Percentiles rank a stretch among this genome's conserved stretches.
phyloP scores from a whole-genome alignment of 257 asterid species.

The Rauvolfia tetraphylla region DNA sequence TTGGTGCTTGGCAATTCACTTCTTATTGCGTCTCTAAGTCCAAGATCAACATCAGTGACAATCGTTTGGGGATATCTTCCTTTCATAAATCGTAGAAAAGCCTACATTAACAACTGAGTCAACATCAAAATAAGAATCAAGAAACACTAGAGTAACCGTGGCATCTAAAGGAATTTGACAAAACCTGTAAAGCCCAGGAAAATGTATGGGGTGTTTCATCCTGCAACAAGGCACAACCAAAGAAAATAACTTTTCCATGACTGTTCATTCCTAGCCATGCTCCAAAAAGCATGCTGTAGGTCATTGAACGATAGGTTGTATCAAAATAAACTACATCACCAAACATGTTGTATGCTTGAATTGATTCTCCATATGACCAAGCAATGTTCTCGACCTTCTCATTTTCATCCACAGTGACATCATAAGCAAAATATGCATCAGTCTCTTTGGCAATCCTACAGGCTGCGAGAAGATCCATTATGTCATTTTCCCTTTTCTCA shows the following conservation, averaged over 20 bases:
- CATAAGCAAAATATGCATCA: constrained; percentile 53
- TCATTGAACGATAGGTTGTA: constrained; percentile 43
- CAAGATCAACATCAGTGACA: constrained; percentile 54
- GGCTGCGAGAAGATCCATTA: constrained; percentile 55
- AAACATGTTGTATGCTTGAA: constrained; percentile 45
- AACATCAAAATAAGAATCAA: constrained; percentile 1
- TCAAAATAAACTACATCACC: constrained; percentile 69
- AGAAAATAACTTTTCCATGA: constrained; percentile 50
- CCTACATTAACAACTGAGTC: constrained; percentile 38
- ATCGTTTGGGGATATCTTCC: constrained; percentile 60
- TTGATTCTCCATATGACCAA: constrained; percentile 59
- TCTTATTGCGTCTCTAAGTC: constrained; percentile 54
- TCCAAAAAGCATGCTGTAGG: constrained; percentile 48
- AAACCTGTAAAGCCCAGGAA: constrained; percentile 57
- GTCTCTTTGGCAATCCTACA: constrained; percentile 48
- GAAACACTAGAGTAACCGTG: constrained; percentile 16
- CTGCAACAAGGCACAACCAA: constrained; percentile 61
- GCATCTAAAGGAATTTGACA: constrained; percentile 8
- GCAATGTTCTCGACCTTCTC: constrained; percentile 66
- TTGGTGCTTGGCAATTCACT: constrained; percentile 64
- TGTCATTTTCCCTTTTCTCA: constrained; percentile 56
- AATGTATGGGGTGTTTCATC: constrained; percentile 48
- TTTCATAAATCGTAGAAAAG: constrained; percentile 56
- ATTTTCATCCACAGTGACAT: constrained; percentile 45
- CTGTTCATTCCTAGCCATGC: constrained; percentile 67